phyloP scores from a whole-genome alignment of 2,329 filamentous ascomycete genomes.

The Plectosphaerella plurivora region DNA sequence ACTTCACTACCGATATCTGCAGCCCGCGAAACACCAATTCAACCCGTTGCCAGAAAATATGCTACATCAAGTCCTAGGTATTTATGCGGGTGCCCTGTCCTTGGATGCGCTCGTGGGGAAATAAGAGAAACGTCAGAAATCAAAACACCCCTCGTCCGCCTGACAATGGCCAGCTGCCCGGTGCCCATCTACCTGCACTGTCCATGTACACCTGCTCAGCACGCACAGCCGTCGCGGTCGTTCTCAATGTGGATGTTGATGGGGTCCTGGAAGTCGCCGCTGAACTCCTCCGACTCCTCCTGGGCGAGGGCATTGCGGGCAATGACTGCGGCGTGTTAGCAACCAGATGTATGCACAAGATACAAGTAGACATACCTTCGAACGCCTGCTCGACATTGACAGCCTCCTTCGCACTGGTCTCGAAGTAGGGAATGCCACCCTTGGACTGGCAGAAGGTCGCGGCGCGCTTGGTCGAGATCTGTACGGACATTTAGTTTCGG shows the following conservation, averaged over 20 bases:
- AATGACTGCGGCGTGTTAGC: slow-evolving; percentile 62
- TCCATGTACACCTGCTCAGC: slow-evolving; percentile 46
- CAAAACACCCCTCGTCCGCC: neutral
- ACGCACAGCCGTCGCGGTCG: slow-evolving; percentile 88
- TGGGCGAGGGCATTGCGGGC: slow-evolving; percentile 92
- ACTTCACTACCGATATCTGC: neutral
- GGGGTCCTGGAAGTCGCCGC: slow-evolving; percentile 93
- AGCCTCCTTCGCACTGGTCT: slow-evolving; percentile 98
- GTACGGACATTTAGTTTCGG: slow-evolving; percentile 4
- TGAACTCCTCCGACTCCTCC: slow-evolving; percentile 97
- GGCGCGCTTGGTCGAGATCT: slow-evolving; percentile 93
- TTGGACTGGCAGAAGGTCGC: slow-evolving; percentile 98
- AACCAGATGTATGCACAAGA: neutral
- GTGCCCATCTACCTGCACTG: neutral
- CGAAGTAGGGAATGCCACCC: slow-evolving; percentile 96
- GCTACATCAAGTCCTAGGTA: slow-evolving; percentile 13
- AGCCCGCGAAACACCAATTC: slow-evolving; percentile 10
- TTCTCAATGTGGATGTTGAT: slow-evolving; percentile 98
- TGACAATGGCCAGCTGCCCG: neutral
- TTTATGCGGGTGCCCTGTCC: slow-evolving; percentile 7
- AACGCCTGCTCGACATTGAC: slow-evolving; percentile 89
- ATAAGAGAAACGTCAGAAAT: neutral
- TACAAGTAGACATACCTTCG: slow-evolving; percentile 46
- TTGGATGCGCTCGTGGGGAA: slow-evolving; percentile 5
- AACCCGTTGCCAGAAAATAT: slow-evolving; percentile 12